These are phyloP conservation scores for Triangularia setosa DNA, from an alignment of 2,329 filamentous ascomycete species.

Conservation along the genomic window DNA sequence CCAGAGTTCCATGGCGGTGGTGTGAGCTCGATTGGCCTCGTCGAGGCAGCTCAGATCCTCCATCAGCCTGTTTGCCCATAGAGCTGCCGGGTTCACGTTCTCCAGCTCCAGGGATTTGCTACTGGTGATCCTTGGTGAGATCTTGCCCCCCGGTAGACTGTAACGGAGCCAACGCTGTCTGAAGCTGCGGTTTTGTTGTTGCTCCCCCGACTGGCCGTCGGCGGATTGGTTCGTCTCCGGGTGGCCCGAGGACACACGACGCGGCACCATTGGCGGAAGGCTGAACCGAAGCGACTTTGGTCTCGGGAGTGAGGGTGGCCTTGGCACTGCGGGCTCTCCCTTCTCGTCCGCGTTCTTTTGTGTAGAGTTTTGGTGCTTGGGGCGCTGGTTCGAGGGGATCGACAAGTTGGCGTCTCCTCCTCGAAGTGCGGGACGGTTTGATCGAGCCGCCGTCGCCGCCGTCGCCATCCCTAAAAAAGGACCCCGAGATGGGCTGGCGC, in stretches of 20 bases:
- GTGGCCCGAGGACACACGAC: background rate
- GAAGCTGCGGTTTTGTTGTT: conserved; percentile 1
- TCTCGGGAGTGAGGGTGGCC: background rate
- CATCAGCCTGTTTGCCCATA: conserved; percentile 18
- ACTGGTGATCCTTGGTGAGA: conserved; percentile 1
- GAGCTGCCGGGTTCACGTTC: conserved; percentile 14
- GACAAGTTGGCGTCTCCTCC: background rate
- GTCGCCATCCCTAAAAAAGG: conserved; percentile 38
- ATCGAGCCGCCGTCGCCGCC: conserved; percentile 15
- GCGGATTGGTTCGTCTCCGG: background rate
- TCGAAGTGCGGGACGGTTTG: conserved; percentile 6
- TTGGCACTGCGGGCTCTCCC: background rate
- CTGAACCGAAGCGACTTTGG: background rate
- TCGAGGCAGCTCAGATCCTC: conserved; percentile 12
- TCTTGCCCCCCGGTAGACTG: conserved; percentile 5
- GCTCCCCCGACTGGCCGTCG: background rate
- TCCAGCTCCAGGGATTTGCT: conserved; percentile 16
- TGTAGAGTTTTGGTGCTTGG: background rate
- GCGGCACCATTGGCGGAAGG: background rate
- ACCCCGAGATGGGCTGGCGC: background rate
- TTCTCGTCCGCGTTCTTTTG: background rate
- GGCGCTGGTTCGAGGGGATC: background rate
- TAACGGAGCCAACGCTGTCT: conserved; percentile 2
- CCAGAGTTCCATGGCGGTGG: conserved; percentile 1
- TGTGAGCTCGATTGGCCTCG: conserved; percentile 1